Percentiles rank a stretch among this genome's conserved stretches.
Conservation (phyloP, 75 land plant genomes). For the Sequoia sempervirens region DNA sequence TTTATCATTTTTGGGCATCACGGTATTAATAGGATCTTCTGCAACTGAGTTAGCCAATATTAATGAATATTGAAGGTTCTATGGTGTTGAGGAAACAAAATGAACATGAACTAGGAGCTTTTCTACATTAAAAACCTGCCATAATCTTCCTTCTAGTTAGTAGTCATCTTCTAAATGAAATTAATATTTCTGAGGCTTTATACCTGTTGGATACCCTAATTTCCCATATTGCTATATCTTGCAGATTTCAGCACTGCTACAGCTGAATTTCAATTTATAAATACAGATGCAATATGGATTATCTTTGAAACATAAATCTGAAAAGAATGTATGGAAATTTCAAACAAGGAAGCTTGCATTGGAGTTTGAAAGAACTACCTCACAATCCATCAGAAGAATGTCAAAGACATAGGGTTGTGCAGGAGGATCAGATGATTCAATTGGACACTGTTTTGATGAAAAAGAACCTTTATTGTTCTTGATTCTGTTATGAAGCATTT, state of each 20-base stretch:
- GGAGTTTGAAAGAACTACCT: conserved; percentile 39
- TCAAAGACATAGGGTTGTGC: conserved; percentile 36
- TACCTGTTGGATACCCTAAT: too few species aligned
- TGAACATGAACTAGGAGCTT: too few species aligned
- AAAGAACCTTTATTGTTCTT: neutral
- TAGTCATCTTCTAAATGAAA: too few species aligned
- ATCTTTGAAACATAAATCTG: neutral
- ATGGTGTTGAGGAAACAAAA: too few species aligned
- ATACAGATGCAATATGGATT: neutral
- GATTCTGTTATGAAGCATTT: conserved; percentile 14
- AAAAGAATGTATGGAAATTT: neutral
- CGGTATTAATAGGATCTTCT: too few species aligned
- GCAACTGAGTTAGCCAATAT: too few species aligned
- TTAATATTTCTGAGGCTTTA: neutral
- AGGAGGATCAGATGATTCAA: conserved; percentile 4
- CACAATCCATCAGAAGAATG: conserved; percentile 79
- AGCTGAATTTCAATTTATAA: neutral
- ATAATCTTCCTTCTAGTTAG: too few species aligned
- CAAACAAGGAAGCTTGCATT: neutral
- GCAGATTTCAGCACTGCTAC: neutral
- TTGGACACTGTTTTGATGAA: conserved; percentile 2
- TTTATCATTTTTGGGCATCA: too few species aligned
- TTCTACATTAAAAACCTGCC: too few species aligned
- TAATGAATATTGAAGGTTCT: too few species aligned
- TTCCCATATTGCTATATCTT: neutral